Evolutionary conservation across 495 filamentous ascomycete species (phyloP).

Genomic region (Neurospora intermedia): DNA sequence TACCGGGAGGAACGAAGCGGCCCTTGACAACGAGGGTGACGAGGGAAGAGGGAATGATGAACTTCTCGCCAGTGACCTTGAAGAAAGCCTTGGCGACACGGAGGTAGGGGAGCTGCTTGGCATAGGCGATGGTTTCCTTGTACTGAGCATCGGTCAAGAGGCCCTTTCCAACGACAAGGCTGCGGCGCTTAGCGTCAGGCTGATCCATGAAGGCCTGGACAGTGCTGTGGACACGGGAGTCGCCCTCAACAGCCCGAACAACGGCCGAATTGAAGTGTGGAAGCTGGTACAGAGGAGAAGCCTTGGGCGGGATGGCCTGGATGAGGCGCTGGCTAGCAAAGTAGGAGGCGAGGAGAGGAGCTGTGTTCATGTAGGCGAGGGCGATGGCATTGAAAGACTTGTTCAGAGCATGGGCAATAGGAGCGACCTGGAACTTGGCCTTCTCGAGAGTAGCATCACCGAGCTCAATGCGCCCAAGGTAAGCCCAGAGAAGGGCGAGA

Average conservation of each 20-base stretch:
- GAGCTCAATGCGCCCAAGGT: constrained; percentile 72
- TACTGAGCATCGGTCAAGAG: constrained; percentile 71
- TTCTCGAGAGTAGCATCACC: constrained; percentile 60
- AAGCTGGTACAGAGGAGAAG: constrained; percentile 84
- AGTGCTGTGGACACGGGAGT: constrained; percentile 60
- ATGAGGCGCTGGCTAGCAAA: constrained; percentile 72
- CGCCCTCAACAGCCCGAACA: constrained; percentile 65
- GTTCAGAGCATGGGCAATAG: constrained; percentile 73
- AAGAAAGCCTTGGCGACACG: constrained; percentile 93
- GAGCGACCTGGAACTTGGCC: constrained; percentile 69
- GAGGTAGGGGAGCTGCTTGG: constrained; percentile 69
- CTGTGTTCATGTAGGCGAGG: constrained; percentile 75
- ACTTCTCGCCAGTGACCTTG: constrained; percentile 91
- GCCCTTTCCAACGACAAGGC: constrained; percentile 54
- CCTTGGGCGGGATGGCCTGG: constrained; percentile 73
- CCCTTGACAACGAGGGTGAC: constrained; percentile 92
- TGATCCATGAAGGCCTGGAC: constrained; percentile 82
- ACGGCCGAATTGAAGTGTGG: constrained; percentile 73
- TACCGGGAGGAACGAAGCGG: constrained; percentile 85
- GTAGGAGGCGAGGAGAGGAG: constrained; percentile 74
- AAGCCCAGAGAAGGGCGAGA: constrained; percentile 88
- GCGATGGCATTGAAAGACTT: constrained; percentile 79
- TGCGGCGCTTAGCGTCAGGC: constrained; percentile 61
- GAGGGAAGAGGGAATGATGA: constrained; percentile 83
- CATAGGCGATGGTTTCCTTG: constrained; percentile 58